Evolutionary conservation across 306 rosid genomes (phyloP), one percentile per base, ranked within the genome.

Genomic region (Medicago arabica): DNA sequence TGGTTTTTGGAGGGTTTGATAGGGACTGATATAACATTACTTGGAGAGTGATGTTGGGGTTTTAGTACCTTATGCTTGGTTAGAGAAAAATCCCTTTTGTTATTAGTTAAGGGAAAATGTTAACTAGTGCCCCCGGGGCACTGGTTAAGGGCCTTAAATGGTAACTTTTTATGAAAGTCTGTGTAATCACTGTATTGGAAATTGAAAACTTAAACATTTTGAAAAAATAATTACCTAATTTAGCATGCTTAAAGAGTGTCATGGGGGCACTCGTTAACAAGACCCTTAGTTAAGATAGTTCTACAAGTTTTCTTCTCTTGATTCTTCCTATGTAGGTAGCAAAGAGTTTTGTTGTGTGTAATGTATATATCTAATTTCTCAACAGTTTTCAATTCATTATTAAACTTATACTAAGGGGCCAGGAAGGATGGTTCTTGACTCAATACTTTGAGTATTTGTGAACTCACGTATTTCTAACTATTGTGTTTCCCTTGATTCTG

Each of bases 351-450:
- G 38, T 34, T 4, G 7, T 70, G 25, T 36, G 47, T 41, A 38
- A 12, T 34, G 41, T 39, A 5, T 41, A 51, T 18, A 38, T 64
- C 2, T 65, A 18, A 50, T 17, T 39, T 74, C 50, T 62, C 23
- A 40, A 11, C 10, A 16, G 57, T 46, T 31, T 19, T 18, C 31
- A 28, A 28, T 28, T 28, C 16, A 44, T 40, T 40, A 9, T 8
- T 40, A 40, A 40, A 0, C 44, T 40, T 40, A 40, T 40, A 40
- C 44, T 40, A 40, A 40, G 49, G 46, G 40, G 14, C 14, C 16
- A 43, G n/a, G 60, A 17, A 55, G 69, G 36, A 67, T 67, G 46
- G 68, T 50, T 62, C 41, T 51, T 3, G 54, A 50, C 57, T 75
- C 28, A n/a, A 8, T 17, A 13, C 12, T 55, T 58, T 28, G 47